Evolutionary conservation across 2,329 filamentous ascomycete species (phyloP).

Genomic region (Beauveria scarabaeidicola): DNA sequence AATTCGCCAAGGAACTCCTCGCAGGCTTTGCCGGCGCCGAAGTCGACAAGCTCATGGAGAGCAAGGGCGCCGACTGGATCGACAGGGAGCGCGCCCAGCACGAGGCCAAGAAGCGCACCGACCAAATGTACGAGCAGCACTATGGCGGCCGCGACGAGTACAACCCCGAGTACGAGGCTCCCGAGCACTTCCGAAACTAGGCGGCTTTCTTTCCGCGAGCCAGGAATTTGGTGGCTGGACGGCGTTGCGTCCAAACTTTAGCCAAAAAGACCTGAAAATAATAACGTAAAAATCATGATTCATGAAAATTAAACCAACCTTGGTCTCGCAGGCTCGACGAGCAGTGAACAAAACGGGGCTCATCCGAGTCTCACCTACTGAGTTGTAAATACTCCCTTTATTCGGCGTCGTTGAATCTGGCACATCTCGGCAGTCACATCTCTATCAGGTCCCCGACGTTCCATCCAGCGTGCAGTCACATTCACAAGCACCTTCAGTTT

Average conservation of each 20-base stretch:
- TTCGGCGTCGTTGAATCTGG: too few species aligned
- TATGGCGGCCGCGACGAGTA: constrained; percentile 46
- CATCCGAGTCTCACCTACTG: too few species aligned
- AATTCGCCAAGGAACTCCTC: constrained; percentile 69
- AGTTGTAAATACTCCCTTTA: too few species aligned
- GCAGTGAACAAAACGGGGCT: too few species aligned
- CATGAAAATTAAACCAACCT: too few species aligned
- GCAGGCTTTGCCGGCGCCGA: constrained; percentile 65
- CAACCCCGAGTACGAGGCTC: constrained; percentile 31
- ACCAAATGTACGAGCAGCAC: constrained; percentile 54
- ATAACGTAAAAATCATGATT: not conserved
- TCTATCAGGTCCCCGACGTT: too few species aligned
- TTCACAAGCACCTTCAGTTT: not conserved
- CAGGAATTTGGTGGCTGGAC: too few species aligned
- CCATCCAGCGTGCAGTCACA: not conserved
- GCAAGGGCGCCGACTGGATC: constrained; percentile 54
- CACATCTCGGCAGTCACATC: too few species aligned
- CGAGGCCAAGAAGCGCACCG: constrained; percentile 49
- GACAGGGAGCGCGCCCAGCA: constrained; percentile 51
- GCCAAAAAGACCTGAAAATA: not conserved
- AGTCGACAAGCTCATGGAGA: constrained; percentile 67
- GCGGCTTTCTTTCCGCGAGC: too few species aligned
- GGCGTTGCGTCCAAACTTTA: not conserved
- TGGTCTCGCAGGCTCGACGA: too few species aligned
- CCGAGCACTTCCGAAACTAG: constrained; percentile 4